Conservation (phyloP, 208 protist genomes). For the Trichomonas vaginalis region DNA sequence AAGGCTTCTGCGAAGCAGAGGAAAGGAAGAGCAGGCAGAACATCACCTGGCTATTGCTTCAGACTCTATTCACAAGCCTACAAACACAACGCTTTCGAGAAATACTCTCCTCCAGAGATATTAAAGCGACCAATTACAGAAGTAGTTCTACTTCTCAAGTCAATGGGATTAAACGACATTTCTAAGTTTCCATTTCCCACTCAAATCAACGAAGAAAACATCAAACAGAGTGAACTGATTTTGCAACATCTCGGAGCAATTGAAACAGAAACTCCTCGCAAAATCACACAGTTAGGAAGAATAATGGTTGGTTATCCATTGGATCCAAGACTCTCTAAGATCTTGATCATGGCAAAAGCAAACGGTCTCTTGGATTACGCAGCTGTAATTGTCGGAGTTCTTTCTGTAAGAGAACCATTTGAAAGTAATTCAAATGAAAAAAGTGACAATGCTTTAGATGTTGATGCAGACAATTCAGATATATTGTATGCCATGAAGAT, state of each 20-base stretch:
- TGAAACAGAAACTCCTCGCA: not conserved
- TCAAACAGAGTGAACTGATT: conserved; percentile 26
- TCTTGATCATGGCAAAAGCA: not conserved
- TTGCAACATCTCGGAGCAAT: conserved; percentile 21
- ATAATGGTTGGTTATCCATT: not conserved
- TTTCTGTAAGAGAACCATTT: not conserved
- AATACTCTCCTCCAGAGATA: conserved; percentile 50
- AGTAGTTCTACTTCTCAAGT: conserved; percentile 59
- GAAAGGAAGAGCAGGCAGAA: conserved; percentile 57
- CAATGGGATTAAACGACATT: conserved; percentile 56
- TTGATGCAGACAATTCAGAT: not conserved
- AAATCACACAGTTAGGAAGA: not conserved
- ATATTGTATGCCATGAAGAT: not conserved
- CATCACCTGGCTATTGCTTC: conserved; percentile 61
- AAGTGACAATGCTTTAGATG: not conserved
- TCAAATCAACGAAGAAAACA: conserved; percentile 38
- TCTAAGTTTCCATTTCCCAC: conserved; percentile 40
- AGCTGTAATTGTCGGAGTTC: not conserved
- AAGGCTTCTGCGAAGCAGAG: conserved; percentile 56
- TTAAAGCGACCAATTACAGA: conserved; percentile 48
- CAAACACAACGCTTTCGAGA: conserved; percentile 42
- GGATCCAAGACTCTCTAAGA: not conserved
- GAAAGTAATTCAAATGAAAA: not conserved
- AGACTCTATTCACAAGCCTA: conserved; percentile 57
- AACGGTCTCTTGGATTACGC: not conserved